Percentiles rank a stretch among this genome's conserved stretches.
phyloP scores from a whole-genome alignment of 2,329 filamentous ascomycete genomes.

The Ceratocystis harringtonii region DNA sequence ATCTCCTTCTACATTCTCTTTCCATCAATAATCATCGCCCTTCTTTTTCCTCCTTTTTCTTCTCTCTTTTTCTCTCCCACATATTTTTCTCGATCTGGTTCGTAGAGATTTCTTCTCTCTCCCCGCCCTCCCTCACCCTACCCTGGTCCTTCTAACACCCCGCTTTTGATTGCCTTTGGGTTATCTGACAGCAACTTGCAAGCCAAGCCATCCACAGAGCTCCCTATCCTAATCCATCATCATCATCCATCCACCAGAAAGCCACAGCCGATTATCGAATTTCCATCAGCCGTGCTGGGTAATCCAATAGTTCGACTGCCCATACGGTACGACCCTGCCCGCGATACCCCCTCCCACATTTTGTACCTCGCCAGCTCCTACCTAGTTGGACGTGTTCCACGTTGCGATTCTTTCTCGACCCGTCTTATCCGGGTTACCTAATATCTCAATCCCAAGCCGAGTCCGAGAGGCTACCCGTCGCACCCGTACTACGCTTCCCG shows the following conservation, averaged over 20 bases:
- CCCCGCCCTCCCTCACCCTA: background rate
- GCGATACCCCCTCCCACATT: background rate
- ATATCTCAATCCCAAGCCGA: background rate
- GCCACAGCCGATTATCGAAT: background rate
- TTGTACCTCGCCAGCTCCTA: background rate
- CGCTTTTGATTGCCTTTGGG: conserved; percentile 2
- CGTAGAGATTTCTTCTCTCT: background rate
- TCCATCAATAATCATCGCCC: no score
- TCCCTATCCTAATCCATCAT: background rate
- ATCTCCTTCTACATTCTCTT: background rate
- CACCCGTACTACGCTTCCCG: background rate
- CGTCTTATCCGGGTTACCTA: background rate
- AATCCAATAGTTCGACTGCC: background rate
- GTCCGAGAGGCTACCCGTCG: background rate
- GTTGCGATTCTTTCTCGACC: background rate
- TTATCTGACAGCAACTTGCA: background rate
- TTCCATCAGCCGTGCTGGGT: background rate
- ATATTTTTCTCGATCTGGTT: background rate
- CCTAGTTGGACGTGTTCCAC: background rate
- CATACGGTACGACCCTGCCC: background rate
- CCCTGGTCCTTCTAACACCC: background rate
- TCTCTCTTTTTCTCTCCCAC: background rate
- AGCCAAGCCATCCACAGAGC: background rate
- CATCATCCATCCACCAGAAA: background rate
- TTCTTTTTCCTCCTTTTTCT: background rate